Conservation (phyloP, 1,284 basidiomycete species). For the Schizophyllum commune region DNA sequence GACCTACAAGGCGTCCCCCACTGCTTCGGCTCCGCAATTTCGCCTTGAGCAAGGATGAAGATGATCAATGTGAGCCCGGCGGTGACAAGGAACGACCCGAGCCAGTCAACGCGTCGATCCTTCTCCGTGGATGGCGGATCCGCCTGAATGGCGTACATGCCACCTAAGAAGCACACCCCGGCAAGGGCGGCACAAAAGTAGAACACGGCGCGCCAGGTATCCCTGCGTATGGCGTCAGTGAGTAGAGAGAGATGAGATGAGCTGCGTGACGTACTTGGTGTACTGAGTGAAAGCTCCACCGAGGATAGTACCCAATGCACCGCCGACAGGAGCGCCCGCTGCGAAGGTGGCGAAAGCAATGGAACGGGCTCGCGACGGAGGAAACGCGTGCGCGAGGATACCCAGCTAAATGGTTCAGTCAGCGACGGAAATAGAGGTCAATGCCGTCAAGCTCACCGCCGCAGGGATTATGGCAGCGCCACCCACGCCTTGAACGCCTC, state of each 20-base stretch:
- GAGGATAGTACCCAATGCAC: constrained; percentile 32
- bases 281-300: constrained; percentile 36
- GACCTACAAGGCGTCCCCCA: constrained; percentile 71
- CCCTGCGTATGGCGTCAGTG: background rate
- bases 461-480: constrained; percentile 64
- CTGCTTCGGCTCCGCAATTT: constrained; percentile 46
- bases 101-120: constrained; percentile 71
- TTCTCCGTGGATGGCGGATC: constrained; percentile 34
- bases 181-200: constrained; percentile 44
- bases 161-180: constrained; percentile 39
- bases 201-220: constrained; percentile 50
- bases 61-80: constrained; percentile 69
- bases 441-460: constrained; percentile 36
- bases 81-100: constrained; percentile 71
- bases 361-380: constrained; percentile 23
- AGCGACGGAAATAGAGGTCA: background rate
- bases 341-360: constrained; percentile 34
- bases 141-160: constrained; percentile 42
- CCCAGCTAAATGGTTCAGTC: constrained; percentile 19
- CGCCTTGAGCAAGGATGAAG: constrained; percentile 73
- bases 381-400: constrained; percentile 32
- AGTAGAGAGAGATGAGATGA: background rate
- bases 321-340: constrained; percentile 41
- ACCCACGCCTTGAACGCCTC: constrained; percentile 66
- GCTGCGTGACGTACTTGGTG: constrained; percentile 8